A percentile compares a stretch with the other conserved stretches of the same genome.
Evolutionary conservation across 768 basidiomycete species (phyloP).

Genomic region (Russula earlei): DNA sequence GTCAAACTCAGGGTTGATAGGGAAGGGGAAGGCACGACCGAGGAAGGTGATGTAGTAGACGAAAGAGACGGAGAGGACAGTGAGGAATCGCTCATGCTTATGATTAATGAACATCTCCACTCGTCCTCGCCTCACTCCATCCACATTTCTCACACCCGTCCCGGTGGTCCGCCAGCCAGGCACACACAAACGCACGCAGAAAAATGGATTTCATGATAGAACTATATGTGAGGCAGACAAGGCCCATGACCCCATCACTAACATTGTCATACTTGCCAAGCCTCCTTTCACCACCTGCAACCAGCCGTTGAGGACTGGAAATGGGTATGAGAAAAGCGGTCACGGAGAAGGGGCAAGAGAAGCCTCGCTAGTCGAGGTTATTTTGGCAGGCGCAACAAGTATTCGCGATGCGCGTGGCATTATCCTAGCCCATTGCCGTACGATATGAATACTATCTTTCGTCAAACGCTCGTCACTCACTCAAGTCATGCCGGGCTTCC

Average conservation of each 20-base stretch:
- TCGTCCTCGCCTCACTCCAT: neutral
- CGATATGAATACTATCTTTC: neutral
- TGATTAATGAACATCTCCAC: neutral
- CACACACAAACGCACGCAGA: neutral
- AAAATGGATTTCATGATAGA: neutral
- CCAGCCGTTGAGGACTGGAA: conserved; percentile 65
- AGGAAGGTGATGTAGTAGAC: conserved; percentile 39
- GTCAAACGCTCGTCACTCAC: conserved; percentile 30
- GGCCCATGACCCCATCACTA: neutral
- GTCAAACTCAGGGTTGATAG: conserved; percentile 40
- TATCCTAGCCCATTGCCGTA: conserved; percentile 25
- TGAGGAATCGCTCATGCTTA: conserved; percentile 26
- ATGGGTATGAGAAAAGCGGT: neutral
- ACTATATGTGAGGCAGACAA: neutral
- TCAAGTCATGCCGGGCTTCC: conserved; percentile 48
- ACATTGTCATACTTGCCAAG: conserved; percentile 60
- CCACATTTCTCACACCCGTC: neutral
- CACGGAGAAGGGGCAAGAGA: neutral
- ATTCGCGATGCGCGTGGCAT: conserved; percentile 50
- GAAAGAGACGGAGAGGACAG: conserved; percentile 34
- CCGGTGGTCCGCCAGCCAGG: conserved; percentile 3
- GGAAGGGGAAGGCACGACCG: conserved; percentile 52
- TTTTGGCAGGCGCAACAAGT: conserved; percentile 68
- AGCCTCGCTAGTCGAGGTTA: conserved; percentile 75
- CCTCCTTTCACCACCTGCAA: conserved; percentile 42